Conservation (phyloP, 2,329 filamentous ascomycete genomes). For the Colletotrichum falcatum region DNA sequence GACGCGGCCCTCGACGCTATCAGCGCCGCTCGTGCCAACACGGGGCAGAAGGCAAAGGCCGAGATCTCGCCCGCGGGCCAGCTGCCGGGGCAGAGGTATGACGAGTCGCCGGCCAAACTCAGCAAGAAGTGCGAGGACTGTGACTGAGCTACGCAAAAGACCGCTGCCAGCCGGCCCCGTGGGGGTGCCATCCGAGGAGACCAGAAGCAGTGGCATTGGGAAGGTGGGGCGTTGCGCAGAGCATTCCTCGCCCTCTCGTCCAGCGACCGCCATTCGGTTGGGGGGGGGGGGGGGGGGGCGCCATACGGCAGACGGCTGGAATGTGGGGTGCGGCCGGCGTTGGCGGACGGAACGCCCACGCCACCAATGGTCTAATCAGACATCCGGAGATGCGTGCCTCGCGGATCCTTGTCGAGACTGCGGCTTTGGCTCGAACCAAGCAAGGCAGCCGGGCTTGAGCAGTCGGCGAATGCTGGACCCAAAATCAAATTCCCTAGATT, state of each 20-base stretch:
- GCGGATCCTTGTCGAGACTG: not conserved
- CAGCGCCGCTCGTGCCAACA: conserved; percentile 37
- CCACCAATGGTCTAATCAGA: not conserved
- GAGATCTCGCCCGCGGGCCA: conserved; percentile 21
- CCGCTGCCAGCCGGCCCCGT: not conserved
- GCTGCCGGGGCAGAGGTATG: not conserved
- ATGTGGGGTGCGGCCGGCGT: conserved; percentile 8
- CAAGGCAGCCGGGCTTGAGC: not conserved
- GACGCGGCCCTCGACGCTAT: conserved; percentile 33
- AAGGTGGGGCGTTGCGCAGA: not conserved
- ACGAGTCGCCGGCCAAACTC: conserved; percentile 6
- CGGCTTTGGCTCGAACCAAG: not conserved
- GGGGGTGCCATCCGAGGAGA: not conserved
- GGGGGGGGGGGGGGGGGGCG: not conserved
- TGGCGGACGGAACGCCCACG: conserved; percentile 14
- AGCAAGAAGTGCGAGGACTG: conserved; percentile 38
- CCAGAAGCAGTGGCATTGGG: not conserved
- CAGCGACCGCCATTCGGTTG: not conserved
- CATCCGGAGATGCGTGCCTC: not conserved
- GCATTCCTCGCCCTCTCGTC: not conserved
- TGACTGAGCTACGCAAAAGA: conserved; percentile 1
- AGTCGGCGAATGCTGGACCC: not conserved
- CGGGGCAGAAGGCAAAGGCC: conserved; percentile 32
- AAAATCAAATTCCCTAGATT: not conserved
- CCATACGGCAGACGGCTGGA: conserved; percentile 1